A percentile compares a stretch with the other conserved stretches of the same genome.
phyloP scores from a whole-genome alignment of 352 stramenopile genomes.

The Elongisporangium senticosum region DNA sequence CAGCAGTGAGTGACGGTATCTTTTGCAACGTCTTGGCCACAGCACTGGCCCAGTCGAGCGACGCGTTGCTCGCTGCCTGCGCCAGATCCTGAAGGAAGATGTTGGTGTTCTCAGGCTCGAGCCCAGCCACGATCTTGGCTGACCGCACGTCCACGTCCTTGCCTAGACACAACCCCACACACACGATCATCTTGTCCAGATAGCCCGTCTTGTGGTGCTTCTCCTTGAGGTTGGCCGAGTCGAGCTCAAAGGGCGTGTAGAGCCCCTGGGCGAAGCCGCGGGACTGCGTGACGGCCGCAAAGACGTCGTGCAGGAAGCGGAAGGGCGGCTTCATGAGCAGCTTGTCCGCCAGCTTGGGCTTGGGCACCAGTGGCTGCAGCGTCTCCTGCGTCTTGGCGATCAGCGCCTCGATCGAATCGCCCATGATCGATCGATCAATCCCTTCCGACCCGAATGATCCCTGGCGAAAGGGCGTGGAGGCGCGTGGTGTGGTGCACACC shows the following conservation, averaged over 20 bases:
- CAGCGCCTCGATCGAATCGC: slow-evolving; percentile 53
- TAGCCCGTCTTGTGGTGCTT: slow-evolving; percentile 83
- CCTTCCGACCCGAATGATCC: slow-evolving; percentile 1
- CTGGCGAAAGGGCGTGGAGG: not conserved
- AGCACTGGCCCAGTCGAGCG: slow-evolving; percentile 60
- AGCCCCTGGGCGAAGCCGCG: slow-evolving; percentile 86
- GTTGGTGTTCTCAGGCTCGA: slow-evolving; percentile 85
- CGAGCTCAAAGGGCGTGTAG: slow-evolving; percentile 77
- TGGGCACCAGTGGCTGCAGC: slow-evolving; percentile 87
- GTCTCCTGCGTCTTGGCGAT: slow-evolving; percentile 77
- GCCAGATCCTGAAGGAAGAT: slow-evolving; percentile 69
- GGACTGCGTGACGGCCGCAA: slow-evolving; percentile 78
- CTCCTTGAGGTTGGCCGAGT: slow-evolving; percentile 82
- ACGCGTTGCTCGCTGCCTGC: slow-evolving; percentile 42
- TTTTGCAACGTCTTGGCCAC: slow-evolving; percentile 60
- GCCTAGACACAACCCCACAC: slow-evolving; percentile 55
- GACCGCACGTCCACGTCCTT: slow-evolving; percentile 69
- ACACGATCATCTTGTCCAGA: slow-evolving; percentile 86
- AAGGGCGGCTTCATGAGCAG: slow-evolving; percentile 95
- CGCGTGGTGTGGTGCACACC: not conserved
- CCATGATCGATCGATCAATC: slow-evolving; percentile 32
- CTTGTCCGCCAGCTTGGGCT: slow-evolving; percentile 94
- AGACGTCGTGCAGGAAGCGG: slow-evolving; percentile 94
- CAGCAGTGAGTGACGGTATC: slow-evolving; percentile 51
- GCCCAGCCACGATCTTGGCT: slow-evolving; percentile 80